Evolutionary conservation across 371 early-diverging fungal species (phyloP).

Genomic region (Mortierella sp.): DNA sequence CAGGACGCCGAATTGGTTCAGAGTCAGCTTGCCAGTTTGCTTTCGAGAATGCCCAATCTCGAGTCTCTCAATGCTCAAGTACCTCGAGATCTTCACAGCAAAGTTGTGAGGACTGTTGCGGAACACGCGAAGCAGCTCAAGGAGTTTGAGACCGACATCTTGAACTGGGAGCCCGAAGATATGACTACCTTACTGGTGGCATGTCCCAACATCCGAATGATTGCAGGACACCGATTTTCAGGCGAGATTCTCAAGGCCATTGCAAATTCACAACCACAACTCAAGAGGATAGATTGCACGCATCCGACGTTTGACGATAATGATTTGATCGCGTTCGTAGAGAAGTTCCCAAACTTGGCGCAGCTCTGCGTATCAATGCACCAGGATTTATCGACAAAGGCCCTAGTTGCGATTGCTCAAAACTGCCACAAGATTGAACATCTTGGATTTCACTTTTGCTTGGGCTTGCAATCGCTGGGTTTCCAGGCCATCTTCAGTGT

Average conservation of each 20-base stretch:
- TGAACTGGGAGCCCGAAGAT: conserved; percentile 29
- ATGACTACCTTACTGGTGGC: conserved; percentile 13
- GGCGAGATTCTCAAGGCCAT: conserved; percentile 29
- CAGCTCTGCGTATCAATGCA: conserved; percentile 34
- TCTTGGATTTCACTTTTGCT: conserved; percentile 39
- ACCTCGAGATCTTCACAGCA: conserved; percentile 16
- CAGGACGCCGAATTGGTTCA: conserved; percentile 9
- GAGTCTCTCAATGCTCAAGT: conserved; percentile 28
- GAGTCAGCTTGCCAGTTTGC: conserved; percentile 12
- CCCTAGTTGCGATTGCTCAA: conserved; percentile 23
- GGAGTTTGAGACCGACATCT: conserved; percentile 30
- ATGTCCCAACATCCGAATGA: conserved; percentile 15
- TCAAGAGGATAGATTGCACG: conserved; percentile 28
- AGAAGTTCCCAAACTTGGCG: conserved; percentile 20
- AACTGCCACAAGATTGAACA: conserved; percentile 25
- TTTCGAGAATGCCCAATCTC: conserved; percentile 23
- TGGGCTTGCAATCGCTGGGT: conserved; percentile 21
- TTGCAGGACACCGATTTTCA: conserved; percentile 30
- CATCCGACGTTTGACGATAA: conserved; percentile 38
- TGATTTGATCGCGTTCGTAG: conserved; percentile 27
- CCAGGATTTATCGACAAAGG: conserved; percentile 25
- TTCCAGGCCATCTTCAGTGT: conserved; percentile 29
- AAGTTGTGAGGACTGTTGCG: conserved; percentile 10
- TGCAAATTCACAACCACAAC: conserved; percentile 13
- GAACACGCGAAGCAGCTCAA: conserved; percentile 9